These are phyloP conservation scores for Saccharomycopsis hybrid DNA, from an alignment of 1,139 yeast genomes.

Conservation along the genomic window DNA sequence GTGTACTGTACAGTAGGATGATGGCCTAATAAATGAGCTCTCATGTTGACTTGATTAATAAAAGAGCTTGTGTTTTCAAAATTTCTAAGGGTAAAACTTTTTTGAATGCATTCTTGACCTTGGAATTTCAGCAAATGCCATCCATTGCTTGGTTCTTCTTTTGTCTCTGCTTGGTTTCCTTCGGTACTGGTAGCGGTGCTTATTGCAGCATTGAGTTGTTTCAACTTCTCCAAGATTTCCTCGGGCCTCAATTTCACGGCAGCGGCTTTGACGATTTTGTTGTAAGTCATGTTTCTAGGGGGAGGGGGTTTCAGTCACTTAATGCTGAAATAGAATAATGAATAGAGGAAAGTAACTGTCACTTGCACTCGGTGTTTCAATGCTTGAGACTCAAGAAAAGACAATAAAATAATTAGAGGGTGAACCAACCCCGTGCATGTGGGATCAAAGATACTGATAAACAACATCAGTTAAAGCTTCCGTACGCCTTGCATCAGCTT, in stretches of 20 bases:
- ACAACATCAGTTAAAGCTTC: no score
- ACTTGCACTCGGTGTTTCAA: no score
- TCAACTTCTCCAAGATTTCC: conserved; percentile 18
- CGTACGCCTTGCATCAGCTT: no score
- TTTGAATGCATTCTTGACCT: conserved; percentile 24
- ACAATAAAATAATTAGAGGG: no score
- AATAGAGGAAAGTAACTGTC: no score
- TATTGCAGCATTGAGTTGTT: conserved; percentile 8
- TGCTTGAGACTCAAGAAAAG: no score
- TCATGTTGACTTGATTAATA: conserved; percentile 52
- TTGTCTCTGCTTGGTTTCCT: no score
- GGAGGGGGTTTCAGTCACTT: no score
- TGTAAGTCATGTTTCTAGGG: conserved; percentile 25
- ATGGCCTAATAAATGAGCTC: conserved; percentile 57
- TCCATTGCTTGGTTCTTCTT: conserved; percentile 23
- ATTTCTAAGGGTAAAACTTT: conserved; percentile 39
- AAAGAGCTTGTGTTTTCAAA: conserved; percentile 64
- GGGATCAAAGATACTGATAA: no score
- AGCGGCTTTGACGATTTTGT: conserved; percentile 27
- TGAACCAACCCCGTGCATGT: no score
- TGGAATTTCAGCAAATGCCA: conserved; percentile 15
- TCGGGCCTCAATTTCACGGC: conserved; percentile 22
- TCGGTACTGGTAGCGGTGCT: neutral
- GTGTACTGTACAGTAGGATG: conserved; percentile 58
- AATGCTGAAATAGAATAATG: no score